Percentiles rank a stretch among this genome's conserved stretches.
These are phyloP conservation scores for Hirschfeldia incana DNA, from an alignment of 345 rosid species.

Conservation along the genomic window DNA sequence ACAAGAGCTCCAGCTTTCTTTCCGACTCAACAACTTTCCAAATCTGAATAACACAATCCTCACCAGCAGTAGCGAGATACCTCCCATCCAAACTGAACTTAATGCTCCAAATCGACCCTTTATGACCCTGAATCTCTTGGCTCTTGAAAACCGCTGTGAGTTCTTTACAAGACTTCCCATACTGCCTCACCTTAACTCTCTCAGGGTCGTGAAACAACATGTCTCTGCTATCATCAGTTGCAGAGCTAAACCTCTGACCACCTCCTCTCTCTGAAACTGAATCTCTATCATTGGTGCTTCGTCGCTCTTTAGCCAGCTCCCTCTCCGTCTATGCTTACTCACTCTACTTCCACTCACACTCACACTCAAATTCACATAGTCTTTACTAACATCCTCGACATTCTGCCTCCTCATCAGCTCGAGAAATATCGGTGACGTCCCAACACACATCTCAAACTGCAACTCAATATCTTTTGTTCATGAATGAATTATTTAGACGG, in stretches of 20 bases:
- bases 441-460: constrained; percentile 83
- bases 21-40: constrained; percentile 79
- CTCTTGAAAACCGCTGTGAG: constrained; percentile 76
- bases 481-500: too few relatives aligned
- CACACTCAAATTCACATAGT: constrained; percentile 42
- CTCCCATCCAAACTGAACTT: constrained; percentile 89
- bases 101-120: constrained; percentile 86
- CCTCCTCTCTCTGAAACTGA: constrained; percentile 86
- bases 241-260: constrained; percentile 81
- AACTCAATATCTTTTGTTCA: too few relatives aligned
- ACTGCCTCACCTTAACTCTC: constrained; percentile 84
- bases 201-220: constrained; percentile 79
- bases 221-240: constrained; percentile 93
- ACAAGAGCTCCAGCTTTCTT: constrained; percentile 76
- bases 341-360: constrained; percentile 47
- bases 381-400: constrained; percentile 62
- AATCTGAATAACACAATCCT: constrained; percentile 80
- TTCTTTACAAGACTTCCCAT: constrained; percentile 81
- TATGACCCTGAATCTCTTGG: constrained; percentile 85
- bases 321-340: constrained; percentile 65
- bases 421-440: constrained; percentile 87
- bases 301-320: constrained; percentile 83
- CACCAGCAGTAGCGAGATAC: constrained; percentile 93
- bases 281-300: constrained; percentile 84
- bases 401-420: constrained; percentile 95